Evolutionary conservation across 805 yeast species (phyloP).

Genomic region (Hanseniaspora hatyaiensis): DNA sequence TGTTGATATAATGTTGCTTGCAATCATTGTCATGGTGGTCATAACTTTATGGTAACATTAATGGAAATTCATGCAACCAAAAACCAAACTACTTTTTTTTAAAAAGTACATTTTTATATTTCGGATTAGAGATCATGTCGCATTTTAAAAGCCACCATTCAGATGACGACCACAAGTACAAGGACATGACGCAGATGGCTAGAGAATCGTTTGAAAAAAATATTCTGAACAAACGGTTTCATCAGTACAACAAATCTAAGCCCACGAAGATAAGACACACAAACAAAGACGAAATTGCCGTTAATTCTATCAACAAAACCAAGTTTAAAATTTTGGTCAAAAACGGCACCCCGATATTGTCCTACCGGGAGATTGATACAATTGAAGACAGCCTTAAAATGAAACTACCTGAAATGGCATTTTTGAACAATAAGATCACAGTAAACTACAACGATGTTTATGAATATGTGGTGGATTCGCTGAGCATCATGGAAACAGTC

Average conservation of each 20-base stretch:
- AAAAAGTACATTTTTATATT: too few species aligned
- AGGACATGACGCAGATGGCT: constrained; percentile 14
- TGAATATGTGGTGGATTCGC: constrained; percentile 48
- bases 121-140: neutral
- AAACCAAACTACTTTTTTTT: too few species aligned
- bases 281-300: neutral
- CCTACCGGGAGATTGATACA: constrained; percentile 49
- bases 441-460: constrained; percentile 31
- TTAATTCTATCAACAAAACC: constrained; percentile 4
- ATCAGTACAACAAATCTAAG: neutral
- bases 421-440: constrained; percentile 66
- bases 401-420: constrained; percentile 95
- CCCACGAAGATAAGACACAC: neutral
- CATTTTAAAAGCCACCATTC: neutral
- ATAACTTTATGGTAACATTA: too few species aligned
- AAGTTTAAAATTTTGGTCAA: neutral
- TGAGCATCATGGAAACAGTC: constrained; percentile 55
- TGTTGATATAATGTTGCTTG: too few species aligned
- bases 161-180: constrained; percentile 3
- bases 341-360: constrained; percentile 5
- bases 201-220: constrained; percentile 12
- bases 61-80: too few species aligned
- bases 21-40: too few species aligned
- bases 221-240: constrained; percentile 4
- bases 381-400: constrained; percentile 49